Percentiles rank a stretch among this genome's conserved stretches.
phyloP scores from a whole-genome alignment of 2,329 filamentous ascomycete genomes.

The Clonostachys rosea region DNA sequence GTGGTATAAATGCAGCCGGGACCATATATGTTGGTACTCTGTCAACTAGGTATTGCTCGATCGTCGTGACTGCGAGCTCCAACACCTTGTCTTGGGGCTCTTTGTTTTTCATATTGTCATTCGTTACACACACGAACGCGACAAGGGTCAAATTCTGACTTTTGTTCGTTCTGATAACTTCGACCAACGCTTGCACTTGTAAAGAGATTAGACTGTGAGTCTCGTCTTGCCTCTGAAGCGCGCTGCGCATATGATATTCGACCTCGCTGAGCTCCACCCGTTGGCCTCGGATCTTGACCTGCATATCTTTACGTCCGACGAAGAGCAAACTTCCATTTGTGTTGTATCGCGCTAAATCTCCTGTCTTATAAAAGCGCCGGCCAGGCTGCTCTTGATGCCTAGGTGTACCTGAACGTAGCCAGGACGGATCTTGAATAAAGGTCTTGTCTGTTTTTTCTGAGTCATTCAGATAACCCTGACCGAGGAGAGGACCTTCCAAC shows the following conservation, averaged over 20 bases:
- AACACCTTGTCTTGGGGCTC: conserved; percentile 9
- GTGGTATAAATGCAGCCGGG: conserved; percentile 18
- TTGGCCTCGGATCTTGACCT: background rate
- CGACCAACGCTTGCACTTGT: background rate
- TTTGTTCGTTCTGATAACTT: conserved; percentile 9
- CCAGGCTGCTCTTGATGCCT: background rate
- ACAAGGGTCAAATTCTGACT: conserved; percentile 38
- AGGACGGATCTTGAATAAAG: background rate
- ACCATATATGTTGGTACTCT: conserved; percentile 29
- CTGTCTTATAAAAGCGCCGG: background rate
- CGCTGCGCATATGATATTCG: conserved; percentile 17
- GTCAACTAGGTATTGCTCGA: conserved; percentile 20
- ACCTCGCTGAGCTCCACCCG: background rate
- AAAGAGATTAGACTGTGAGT: background rate
- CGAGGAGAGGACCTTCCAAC: conserved; percentile 25
- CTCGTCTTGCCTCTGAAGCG: conserved; percentile 18
- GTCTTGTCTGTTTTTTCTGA: conserved; percentile 15
- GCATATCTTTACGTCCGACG: background rate
- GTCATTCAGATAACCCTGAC: conserved; percentile 39
- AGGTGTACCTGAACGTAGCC: background rate
- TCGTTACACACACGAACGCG: conserved; percentile 30
- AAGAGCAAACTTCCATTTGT: background rate
- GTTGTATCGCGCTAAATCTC: background rate
- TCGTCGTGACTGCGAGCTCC: conserved; percentile 1
- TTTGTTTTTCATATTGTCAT: no score